Conservation (phyloP, 148 eudicot species). For the Rhododendron mucronatum region DNA sequence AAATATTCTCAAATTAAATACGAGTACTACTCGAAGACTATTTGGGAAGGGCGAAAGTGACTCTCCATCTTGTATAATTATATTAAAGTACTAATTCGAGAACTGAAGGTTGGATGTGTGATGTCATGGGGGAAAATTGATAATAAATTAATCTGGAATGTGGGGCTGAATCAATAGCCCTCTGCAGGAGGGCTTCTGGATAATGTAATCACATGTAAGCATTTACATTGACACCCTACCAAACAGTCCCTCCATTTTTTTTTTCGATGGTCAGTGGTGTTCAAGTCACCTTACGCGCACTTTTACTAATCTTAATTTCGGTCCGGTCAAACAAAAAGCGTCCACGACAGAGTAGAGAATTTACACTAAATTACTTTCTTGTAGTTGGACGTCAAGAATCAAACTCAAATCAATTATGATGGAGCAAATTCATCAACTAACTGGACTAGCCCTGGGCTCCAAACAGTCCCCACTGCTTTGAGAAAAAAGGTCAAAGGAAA, state of each 20-base stretch:
- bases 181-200: not conserved
- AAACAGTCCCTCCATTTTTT: not conserved
- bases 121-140: not conserved
- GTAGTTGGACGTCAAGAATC: no score
- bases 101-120: not conserved
- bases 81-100: not conserved
- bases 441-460: not conserved
- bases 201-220: conserved; percentile 12
- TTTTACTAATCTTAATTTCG: not conserved
- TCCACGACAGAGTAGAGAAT: no score
- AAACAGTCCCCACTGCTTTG: not conserved
- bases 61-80: no score
- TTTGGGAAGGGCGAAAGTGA: no score
- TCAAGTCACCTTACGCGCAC: not conserved
- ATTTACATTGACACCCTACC: conserved; percentile 5
- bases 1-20: no score
- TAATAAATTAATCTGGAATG: not conserved
- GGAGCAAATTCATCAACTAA: not conserved
- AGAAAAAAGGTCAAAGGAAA: not conserved
- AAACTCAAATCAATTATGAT: not conserved
- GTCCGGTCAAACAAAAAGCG: no score
- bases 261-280: not conserved
- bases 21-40: no score
- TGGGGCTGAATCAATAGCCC: conserved; percentile 7
- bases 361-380: no score